Base-by-base conservation (phyloP, 2,329 filamentous ascomycete species). In the Dactylellina haptotyla region DNA sequence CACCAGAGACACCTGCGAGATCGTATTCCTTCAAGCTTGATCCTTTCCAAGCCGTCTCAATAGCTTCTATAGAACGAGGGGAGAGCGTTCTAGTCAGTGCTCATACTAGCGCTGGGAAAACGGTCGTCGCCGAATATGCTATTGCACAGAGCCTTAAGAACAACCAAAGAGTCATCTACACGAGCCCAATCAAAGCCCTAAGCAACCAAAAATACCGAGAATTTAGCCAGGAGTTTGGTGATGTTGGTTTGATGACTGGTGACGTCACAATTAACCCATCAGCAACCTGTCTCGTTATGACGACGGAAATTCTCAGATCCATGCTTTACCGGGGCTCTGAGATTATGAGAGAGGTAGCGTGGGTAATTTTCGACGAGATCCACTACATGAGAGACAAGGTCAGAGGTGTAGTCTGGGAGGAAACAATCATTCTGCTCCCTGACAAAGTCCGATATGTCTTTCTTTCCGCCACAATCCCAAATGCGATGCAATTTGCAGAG, bases 391-490 rank as follows among this genome's bases (percentile, higher is more conserved):
- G 95, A 79, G 95, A 99, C 82, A 96, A 96, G 82, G 84, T 88
- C 56, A 87, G 95, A 82, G 95, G 95, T 84, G 95, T 99, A 0
- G 95, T 99, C 1, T 99, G 95, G 95, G 95, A 99, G 81, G 95
- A 99, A 84, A 98, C 95, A 39, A 98, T 99, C 80, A 99, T 99
- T 79, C 86, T 99, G 77, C 85, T 99, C 28, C 95, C 95, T 2
- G 95, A 99, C 84, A 98, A 99, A 85, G 96, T 99, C 77, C 91
- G 93, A 83, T 99, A 98, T 79, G 96, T 99, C 64, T 99, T 99
- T 82, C 84, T 99, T 73, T 99, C 96, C 30, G 95, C 95, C 75
- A 99, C 96, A 1, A 99, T 99, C 75, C 95, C 95, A 62, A 99
- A 99, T 80, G 93, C 95, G 58, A 97, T 98, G 87, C 95, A 99